Conservation (phyloP, 192 early-diverging fungal genomes). For the Coemansia reversa region DNA sequence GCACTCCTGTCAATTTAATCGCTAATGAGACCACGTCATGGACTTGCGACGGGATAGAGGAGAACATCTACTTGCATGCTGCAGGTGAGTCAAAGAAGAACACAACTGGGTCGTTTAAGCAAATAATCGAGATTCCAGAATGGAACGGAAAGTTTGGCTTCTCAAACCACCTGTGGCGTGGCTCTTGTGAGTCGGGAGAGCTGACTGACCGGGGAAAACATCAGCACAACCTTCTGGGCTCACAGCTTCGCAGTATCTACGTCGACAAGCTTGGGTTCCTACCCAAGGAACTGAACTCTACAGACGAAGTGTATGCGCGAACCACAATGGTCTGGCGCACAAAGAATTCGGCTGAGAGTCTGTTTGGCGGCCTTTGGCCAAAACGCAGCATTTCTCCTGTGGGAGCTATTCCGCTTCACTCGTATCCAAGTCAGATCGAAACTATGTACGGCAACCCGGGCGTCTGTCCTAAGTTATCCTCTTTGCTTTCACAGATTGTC, state of each 20-base stretch:
- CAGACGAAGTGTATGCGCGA: conserved; percentile 56
- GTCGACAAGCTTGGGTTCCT: conserved; percentile 54
- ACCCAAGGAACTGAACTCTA: conserved; percentile 29
- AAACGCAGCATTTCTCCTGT: conserved; percentile 17
- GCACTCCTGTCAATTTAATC: conserved; percentile 41
- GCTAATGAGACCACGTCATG: conserved; percentile 43
- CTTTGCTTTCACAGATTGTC: conserved; percentile 6
- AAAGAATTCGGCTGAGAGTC: conserved; percentile 53
- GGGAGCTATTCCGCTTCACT: conserved; percentile 41
- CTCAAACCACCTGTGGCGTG: conserved; percentile 35
- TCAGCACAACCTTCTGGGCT: conserved; percentile 53
- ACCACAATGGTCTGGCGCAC: conserved; percentile 65
- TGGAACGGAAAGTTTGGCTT: conserved; percentile 48
- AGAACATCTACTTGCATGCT: conserved; percentile 38
- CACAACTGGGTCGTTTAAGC: conserved; percentile 40
- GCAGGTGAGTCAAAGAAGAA: conserved; percentile 27
- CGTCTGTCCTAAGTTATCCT: conserved; percentile 41
- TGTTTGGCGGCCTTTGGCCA: conserved; percentile 55
- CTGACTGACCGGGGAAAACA: conserved; percentile 61
- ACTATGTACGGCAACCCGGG: conserved; percentile 49
- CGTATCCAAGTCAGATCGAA: conserved; percentile 52
- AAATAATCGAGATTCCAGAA: conserved; percentile 39
- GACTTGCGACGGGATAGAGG: conserved; percentile 35
- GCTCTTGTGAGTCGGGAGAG: conserved; percentile 59
- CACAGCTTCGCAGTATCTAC: conserved; percentile 50